Percentiles rank a stretch among this genome's conserved stretches.
Evolutionary conservation across 2,329 filamentous ascomycete genomes (phyloP).

Genomic region (Cryphonectria nitschkei): DNA sequence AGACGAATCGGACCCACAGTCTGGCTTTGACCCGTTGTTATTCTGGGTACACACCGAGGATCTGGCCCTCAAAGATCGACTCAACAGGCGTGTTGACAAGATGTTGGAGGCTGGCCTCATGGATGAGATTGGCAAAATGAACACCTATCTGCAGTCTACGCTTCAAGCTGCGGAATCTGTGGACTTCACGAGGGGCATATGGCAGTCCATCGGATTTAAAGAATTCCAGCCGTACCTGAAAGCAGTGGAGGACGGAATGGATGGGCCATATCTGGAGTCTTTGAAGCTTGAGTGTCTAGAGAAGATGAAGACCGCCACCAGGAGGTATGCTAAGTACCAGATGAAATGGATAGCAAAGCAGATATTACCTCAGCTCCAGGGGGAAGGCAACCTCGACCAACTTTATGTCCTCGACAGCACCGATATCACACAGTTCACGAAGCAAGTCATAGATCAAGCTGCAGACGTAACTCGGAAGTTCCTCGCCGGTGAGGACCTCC

Average conservation of each 20-base stretch:
- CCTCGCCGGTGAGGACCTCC: conserved; percentile 59
- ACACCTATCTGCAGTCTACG: conserved; percentile 42
- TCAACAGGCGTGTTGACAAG: conserved; percentile 78
- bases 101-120: conserved; percentile 70
- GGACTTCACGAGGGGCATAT: conserved; percentile 83
- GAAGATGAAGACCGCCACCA: conserved; percentile 78
- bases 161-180: conserved; percentile 54
- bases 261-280: conserved; percentile 50
- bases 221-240: conserved; percentile 77
- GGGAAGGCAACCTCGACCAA: conserved; percentile 56
- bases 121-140: conserved; percentile 52
- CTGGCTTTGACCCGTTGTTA: conserved; percentile 63
- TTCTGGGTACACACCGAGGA: conserved; percentile 86
- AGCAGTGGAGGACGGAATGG: conserved; percentile 42
- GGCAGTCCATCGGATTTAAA: conserved; percentile 96
- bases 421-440: conserved; percentile 63
- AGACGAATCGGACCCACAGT: conserved; percentile 31
- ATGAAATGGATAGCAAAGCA: conserved; percentile 86
- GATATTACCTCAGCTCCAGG: conserved; percentile 69
- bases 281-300: conserved; percentile 67
- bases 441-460: conserved; percentile 69
- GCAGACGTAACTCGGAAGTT: conserved; percentile 65
- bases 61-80: conserved; percentile 67
- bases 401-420: conserved; percentile 85
- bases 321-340: conserved; percentile 86